Percentiles rank a stretch among this genome's conserved stretches.
phyloP scores from a whole-genome alignment of 2,329 filamentous ascomycete genomes.

The Aspergillus amoenus region DNA sequence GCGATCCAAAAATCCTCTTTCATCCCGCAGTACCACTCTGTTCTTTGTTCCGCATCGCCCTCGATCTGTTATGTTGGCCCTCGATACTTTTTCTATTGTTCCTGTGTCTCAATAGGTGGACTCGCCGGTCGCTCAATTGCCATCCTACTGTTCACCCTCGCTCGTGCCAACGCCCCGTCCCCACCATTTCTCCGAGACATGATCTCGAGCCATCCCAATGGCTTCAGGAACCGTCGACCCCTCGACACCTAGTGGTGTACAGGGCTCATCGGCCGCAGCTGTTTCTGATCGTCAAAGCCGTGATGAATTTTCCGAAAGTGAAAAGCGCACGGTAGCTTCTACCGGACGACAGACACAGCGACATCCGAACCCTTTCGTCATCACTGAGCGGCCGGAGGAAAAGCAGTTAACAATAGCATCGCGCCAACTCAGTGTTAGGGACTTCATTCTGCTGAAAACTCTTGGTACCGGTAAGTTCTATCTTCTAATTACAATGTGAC shows the following conservation, averaged over 20 bases:
- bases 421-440: constrained; percentile 37
- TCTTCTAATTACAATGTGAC: constrained; percentile 1
- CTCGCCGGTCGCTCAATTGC: constrained; percentile 16
- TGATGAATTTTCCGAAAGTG: constrained; percentile 27
- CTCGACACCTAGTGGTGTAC: constrained; percentile 30
- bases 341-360: constrained; percentile 29
- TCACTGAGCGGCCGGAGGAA: constrained; percentile 38
- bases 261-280: constrained; percentile 20
- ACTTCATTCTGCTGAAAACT: constrained; percentile 50
- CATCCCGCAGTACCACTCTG: constrained; percentile 10
- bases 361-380: constrained; percentile 36
- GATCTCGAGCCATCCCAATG: constrained; percentile 37
- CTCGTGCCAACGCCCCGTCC: constrained; percentile 1
- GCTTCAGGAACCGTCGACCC: constrained; percentile 41
- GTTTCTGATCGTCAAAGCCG: constrained; percentile 16
- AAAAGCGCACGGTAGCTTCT: constrained; percentile 31
- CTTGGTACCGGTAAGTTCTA: constrained; percentile 47
- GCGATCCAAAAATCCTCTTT: constrained; percentile 15
- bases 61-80: constrained; percentile 5
- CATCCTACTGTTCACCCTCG: not conserved
- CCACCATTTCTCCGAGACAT: constrained; percentile 29
- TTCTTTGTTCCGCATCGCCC: constrained; percentile 4
- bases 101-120: not conserved
- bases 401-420: constrained; percentile 40
- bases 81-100: constrained; percentile 4